phyloP scores from a whole-genome alignment of 31 red algal species.

The Odonthalia washingtoniensis region DNA sequence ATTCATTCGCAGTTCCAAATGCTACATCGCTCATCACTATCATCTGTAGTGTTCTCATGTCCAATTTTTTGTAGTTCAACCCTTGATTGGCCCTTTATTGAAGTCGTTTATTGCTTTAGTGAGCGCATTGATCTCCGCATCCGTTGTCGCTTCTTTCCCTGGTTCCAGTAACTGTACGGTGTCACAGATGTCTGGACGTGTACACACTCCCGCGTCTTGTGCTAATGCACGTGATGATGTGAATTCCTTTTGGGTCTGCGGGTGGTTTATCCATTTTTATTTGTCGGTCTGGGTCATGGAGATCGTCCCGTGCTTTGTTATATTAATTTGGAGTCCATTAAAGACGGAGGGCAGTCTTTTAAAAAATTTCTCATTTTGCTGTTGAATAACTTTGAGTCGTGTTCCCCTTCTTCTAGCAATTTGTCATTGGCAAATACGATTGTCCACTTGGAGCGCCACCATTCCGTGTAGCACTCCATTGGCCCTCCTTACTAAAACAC shows the following conservation, averaged over 20 bases:
- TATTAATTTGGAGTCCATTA: not conserved
- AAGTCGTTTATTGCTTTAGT: not conserved
- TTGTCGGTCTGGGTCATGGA: slow-evolving; percentile 34
- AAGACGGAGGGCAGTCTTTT: not conserved
- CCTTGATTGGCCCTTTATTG: not conserved
- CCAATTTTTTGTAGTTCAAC: not conserved
- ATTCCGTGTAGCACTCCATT: not conserved
- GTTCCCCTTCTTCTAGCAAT: not conserved
- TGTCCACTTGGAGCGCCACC: not conserved
- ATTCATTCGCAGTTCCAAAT: slow-evolving; percentile 15
- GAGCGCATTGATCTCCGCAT: not conserved
- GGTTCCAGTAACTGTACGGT: slow-evolving; percentile 10
- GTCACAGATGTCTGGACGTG: slow-evolving; percentile 27
- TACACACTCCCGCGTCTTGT: slow-evolving; percentile 42
- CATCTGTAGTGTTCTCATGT: not conserved
- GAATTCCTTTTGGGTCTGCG: not conserved
- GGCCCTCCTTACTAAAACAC: too few species aligned
- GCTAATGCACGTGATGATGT: slow-evolving; percentile 17
- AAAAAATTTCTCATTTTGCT: slow-evolving; percentile 7
- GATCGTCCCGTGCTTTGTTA: not conserved
- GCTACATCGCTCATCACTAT: slow-evolving; percentile 7
- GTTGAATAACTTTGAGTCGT: not conserved
- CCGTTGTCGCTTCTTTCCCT: not conserved
- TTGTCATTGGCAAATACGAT: not conserved
- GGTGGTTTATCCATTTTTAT: not conserved